These are phyloP conservation scores for Thraustochytrium sp. DNA, from an alignment of 352 stramenopile genomes.

Conservation along the genomic window DNA sequence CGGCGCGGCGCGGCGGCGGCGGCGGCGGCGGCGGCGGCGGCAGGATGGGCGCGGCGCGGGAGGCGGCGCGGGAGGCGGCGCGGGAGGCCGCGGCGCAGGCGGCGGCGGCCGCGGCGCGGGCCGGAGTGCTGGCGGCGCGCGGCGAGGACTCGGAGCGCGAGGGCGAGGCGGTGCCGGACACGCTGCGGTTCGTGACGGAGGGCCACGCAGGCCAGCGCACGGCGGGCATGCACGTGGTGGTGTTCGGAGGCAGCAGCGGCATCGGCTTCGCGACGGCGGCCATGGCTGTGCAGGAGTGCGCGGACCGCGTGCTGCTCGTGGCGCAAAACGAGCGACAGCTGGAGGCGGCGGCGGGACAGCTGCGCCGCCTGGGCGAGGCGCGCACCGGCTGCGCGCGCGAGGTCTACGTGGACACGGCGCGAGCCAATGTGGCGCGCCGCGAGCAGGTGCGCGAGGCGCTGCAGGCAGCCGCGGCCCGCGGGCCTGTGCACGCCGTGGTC, in stretches of 20 bases:
- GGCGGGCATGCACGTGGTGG: not conserved
- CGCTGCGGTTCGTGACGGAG: constrained; percentile 20
- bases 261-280: constrained; percentile 31
- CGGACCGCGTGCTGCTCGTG: not conserved
- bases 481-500: not conserved
- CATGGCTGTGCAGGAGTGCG: constrained; percentile 23
- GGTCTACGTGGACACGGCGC: not conserved
- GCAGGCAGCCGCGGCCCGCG: not conserved
- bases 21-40: no score
- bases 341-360: not conserved
- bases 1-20: no score
- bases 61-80: no score
- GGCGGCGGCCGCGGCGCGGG: not conserved
- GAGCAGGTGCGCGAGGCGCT: not conserved
- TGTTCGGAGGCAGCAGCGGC: constrained; percentile 18
- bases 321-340: constrained; percentile 14
- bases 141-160: not conserved
- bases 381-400: not conserved
- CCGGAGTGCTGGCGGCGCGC: not conserved
- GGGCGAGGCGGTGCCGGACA: not conserved
- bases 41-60: no score
- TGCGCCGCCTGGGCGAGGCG: not conserved
- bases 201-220: not conserved
- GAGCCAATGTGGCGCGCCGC: not conserved
- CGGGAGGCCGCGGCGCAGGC: no score